Evolutionary conservation across 352 stramenopile genomes (phyloP).

Genomic region (Phytophthora cajani): DNA sequence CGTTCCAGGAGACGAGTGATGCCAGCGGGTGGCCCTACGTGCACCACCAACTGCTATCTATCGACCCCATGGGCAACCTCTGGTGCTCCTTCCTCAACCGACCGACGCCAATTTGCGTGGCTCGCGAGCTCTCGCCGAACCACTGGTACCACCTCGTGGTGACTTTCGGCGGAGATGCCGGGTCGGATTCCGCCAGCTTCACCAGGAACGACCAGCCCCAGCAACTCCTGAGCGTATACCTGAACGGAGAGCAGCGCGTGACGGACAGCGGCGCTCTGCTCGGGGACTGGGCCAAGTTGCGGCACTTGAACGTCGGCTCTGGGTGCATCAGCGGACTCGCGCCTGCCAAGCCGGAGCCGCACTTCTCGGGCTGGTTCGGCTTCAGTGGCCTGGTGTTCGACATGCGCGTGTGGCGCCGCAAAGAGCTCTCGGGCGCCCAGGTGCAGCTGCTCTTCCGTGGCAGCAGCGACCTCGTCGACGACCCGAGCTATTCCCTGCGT

Average conservation of each 20-base stretch:
- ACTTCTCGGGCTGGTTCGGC: constrained; percentile 75
- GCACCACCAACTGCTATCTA: constrained; percentile 65
- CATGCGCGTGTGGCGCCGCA: constrained; percentile 55
- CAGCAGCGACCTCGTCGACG: constrained; percentile 53
- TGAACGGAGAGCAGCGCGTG: constrained; percentile 67
- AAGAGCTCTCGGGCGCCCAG: constrained; percentile 52
- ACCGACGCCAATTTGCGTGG: constrained; percentile 54
- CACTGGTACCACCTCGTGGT: constrained; percentile 80
- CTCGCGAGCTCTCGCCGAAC: constrained; percentile 50
- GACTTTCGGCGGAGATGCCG: constrained; percentile 47
- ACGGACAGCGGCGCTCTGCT: constrained; percentile 46
- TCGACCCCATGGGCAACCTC: constrained; percentile 67
- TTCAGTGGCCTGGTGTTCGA: constrained; percentile 76
- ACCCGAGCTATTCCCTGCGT: constrained; percentile 60
- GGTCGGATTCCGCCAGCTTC: constrained; percentile 25
- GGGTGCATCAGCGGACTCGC: constrained; percentile 67
- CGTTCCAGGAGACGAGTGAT: constrained; percentile 48
- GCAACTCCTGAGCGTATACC: constrained; percentile 51
- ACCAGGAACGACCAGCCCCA: constrained; percentile 35
- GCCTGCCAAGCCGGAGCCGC: constrained; percentile 56
- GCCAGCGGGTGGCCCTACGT: constrained; percentile 58
- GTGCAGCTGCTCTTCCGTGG: constrained; percentile 74
- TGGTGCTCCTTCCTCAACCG: constrained; percentile 63
- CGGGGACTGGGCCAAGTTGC: constrained; percentile 55
- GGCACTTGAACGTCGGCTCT: constrained; percentile 62